A percentile compares a stretch with the other conserved stretches of the same genome.
Conservation (phyloP, 805 yeast genomes). For the Debaryomyces castellii region DNA sequence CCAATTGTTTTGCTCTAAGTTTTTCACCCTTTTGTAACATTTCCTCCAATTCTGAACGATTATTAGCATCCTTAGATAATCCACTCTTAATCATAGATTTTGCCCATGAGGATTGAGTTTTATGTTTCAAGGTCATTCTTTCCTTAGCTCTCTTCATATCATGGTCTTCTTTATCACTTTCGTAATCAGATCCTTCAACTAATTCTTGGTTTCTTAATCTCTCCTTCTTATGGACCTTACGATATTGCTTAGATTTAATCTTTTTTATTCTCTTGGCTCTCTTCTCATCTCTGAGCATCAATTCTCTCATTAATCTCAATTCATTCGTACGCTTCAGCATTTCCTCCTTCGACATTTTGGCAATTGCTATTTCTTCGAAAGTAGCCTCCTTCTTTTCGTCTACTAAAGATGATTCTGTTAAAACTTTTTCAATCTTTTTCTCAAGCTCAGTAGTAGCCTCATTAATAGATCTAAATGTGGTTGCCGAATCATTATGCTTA, state of each 20-base stretch:
- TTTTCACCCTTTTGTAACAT: conserved; percentile 87
- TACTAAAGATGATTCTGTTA: conserved; percentile 63
- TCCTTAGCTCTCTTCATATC: conserved; percentile 82
- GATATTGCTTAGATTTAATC: conserved; percentile 89
- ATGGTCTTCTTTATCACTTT: conserved; percentile 55
- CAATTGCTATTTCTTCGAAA: conserved; percentile 83
- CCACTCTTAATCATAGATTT: conserved; percentile 86
- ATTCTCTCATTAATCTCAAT: conserved; percentile 87
- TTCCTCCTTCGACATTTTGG: conserved; percentile 79
- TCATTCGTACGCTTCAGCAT: conserved; percentile 74
- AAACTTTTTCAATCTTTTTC: conserved; percentile 55
- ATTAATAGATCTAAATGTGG: conserved; percentile 50
- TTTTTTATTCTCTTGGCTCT: conserved; percentile 90
- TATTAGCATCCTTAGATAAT: conserved; percentile 79
- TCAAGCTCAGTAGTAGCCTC: conserved; percentile 64
- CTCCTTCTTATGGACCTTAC: conserved; percentile 84
- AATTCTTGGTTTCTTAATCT: conserved; percentile 65
- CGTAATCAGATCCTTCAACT: conserved; percentile 60
- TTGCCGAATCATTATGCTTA: conserved; percentile 45
- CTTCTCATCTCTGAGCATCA: conserved; percentile 93
- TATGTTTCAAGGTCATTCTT: conserved; percentile 89
- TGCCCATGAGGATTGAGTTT: conserved; percentile 88
- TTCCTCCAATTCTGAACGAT: conserved; percentile 88
- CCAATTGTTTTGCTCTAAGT: conserved; percentile 70
- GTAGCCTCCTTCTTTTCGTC: conserved; percentile 78